A percentile compares a stretch with the other conserved stretches of the same genome.
These are phyloP conservation scores for Dalbergia oliveri DNA, from an alignment of 306 rosid species.

Conservation along the genomic window DNA sequence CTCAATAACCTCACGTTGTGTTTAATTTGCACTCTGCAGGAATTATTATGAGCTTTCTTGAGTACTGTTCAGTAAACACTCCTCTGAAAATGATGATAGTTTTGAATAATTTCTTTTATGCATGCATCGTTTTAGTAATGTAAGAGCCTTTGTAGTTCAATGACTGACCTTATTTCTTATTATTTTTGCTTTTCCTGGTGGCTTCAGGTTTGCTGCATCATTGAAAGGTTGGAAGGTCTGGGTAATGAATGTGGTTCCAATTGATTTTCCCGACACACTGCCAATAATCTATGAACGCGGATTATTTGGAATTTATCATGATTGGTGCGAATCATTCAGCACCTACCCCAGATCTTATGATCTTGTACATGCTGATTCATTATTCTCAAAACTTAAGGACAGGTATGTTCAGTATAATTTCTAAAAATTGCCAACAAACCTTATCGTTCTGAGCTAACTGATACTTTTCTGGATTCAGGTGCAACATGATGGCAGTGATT, in stretches of 20 bases:
- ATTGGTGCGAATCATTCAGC: slow-evolving; percentile 88
- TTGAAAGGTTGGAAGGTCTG: slow-evolving; percentile 67
- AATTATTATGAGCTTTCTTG: too few species aligned
- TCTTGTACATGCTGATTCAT: slow-evolving; percentile 82
- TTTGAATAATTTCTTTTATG: slow-evolving; percentile 20
- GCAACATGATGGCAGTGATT: slow-evolving; percentile 68
- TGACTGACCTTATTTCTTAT: neutral
- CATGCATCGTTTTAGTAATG: neutral
- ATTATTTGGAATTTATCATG: slow-evolving; percentile 79
- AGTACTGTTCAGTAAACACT: neutral
- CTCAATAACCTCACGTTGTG: slow-evolving; percentile 17
- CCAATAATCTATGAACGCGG: slow-evolving; percentile 85
- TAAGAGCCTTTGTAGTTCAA: neutral
- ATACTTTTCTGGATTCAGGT: slow-evolving; percentile 58
- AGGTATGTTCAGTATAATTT: slow-evolving; percentile 52
- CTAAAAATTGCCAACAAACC: neutral
- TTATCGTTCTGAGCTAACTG: slow-evolving; percentile 26
- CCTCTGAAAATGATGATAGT: neutral
- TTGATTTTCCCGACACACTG: slow-evolving; percentile 76
- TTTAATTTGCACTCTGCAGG: neutral
- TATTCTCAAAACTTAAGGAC: slow-evolving; percentile 65
- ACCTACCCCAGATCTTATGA: slow-evolving; percentile 87
- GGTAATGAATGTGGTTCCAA: slow-evolving; percentile 88
- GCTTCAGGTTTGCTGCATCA: slow-evolving; percentile 83
- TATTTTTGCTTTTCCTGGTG: slow-evolving; percentile 18